These are phyloP conservation scores for Jasminum sambac DNA, from an alignment of 257 asterid genomes.

Conservation along the genomic window DNA sequence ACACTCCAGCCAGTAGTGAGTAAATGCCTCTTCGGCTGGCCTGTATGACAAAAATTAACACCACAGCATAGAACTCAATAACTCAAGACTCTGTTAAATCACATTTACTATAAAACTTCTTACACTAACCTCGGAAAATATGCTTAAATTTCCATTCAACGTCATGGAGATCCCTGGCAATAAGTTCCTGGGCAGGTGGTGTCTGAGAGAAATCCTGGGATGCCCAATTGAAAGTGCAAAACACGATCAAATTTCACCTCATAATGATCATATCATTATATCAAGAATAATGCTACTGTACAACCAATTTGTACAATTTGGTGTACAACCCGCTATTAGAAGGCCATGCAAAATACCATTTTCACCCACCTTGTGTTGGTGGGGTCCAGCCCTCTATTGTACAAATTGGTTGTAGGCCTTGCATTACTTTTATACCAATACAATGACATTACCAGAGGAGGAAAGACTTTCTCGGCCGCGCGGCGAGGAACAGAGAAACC, in stretches of 20 bases:
- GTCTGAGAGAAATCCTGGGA: slow-evolving; percentile 89
- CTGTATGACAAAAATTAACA: slow-evolving; percentile 26
- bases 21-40: slow-evolving; percentile 69
- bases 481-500: slow-evolving; percentile 99
- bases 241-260: slow-evolving; percentile 21
- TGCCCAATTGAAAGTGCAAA: slow-evolving; percentile 24
- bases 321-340: too few species aligned
- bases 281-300: too few species aligned
- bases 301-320: too few species aligned
- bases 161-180: slow-evolving; percentile 96
- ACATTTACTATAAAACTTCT: not conserved
- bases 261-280: slow-evolving; percentile 7
- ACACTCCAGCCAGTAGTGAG: slow-evolving; percentile 69
- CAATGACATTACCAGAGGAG: slow-evolving; percentile 67
- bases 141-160: slow-evolving; percentile 98
- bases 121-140: slow-evolving; percentile 79
- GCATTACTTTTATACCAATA: too few species aligned
- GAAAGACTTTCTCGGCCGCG: slow-evolving; percentile 99
- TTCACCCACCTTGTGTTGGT: too few species aligned
- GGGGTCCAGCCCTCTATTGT: too few species aligned
- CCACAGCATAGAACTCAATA: slow-evolving; percentile 3
- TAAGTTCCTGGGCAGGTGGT: slow-evolving; percentile 98
- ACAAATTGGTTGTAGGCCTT: too few species aligned
- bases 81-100: not conserved
- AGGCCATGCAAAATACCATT: too few species aligned